Conservation (phyloP, 169 alveolate genomes). For the Pseudocohnilembus persalinus region DNA sequence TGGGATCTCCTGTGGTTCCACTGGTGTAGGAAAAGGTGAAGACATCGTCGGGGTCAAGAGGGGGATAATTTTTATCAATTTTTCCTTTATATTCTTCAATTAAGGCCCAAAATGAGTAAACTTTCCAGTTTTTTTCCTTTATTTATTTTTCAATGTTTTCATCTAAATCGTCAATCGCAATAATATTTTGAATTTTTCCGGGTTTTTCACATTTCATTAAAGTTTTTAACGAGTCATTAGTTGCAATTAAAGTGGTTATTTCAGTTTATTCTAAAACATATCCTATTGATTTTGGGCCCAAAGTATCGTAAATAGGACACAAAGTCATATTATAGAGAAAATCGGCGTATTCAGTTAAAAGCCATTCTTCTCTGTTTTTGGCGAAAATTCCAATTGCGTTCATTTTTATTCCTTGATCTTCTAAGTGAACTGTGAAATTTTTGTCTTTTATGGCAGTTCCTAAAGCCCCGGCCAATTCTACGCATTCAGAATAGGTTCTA, state of each 20-base stretch:
- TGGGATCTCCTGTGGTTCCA: conserved; percentile 98
- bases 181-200: conserved; percentile 31
- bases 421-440: conserved; percentile 11
- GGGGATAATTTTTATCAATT: conserved; percentile 17
- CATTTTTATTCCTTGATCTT: conserved; percentile 24
- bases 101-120: too few relatives aligned
- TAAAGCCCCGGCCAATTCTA: conserved; percentile 14
- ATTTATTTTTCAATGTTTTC: too few relatives aligned
- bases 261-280: conserved; percentile 55
- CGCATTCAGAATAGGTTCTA: conserved; percentile 18
- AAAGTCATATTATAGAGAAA: conserved; percentile 39
- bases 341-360: conserved; percentile 28
- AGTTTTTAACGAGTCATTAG: conserved; percentile 39
- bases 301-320: conserved; percentile 66
- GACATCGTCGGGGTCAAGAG: conserved; percentile 72
- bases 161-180: conserved; percentile 48
- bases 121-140: too few relatives aligned
- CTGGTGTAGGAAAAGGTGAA: conserved; percentile 95
- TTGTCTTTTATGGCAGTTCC: conserved; percentile 21
- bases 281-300: conserved; percentile 54
- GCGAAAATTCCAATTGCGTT: conserved; percentile 68
- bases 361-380: conserved; percentile 78
- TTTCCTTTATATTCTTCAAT: conserved; percentile 6
- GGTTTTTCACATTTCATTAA: conserved; percentile 50
- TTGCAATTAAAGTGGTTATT: conserved; percentile 39